Conservation (phyloP, 805 yeast genomes). For the Brettanomyces sp. region DNA sequence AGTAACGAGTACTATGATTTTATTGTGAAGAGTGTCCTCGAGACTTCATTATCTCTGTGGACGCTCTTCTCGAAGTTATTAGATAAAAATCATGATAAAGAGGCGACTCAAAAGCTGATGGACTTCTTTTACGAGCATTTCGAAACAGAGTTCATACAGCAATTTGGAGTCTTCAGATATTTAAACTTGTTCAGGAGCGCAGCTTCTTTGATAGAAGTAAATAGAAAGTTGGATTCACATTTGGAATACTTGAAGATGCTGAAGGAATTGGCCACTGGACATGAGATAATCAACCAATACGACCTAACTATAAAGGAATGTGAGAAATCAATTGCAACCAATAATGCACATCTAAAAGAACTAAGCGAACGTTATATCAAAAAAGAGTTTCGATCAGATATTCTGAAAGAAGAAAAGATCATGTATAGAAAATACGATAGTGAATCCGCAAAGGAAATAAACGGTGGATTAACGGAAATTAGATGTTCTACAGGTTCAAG, state of each 20-base stretch:
- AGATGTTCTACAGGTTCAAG: background rate
- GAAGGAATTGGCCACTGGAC: background rate
- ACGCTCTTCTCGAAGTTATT: background rate
- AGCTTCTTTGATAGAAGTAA: background rate
- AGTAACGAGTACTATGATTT: slow-evolving; percentile 1
- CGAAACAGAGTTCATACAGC: background rate
- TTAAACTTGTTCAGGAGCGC: background rate
- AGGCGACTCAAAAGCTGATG: background rate
- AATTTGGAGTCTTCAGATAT: background rate
- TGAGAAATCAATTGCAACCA: background rate
- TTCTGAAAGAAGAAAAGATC: background rate
- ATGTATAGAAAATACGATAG: background rate
- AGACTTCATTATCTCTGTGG: background rate
- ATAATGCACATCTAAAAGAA: background rate
- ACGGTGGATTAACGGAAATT: background rate
- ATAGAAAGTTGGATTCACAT: background rate
- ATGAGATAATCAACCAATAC: background rate
- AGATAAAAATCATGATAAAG: background rate
- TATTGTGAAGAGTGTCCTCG: background rate
- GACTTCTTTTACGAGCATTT: background rate
- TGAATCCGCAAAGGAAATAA: background rate
- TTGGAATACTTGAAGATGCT: background rate
- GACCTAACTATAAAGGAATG: background rate
- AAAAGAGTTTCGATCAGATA: background rate
- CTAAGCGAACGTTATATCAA: background rate